phyloP scores from a whole-genome alignment of 2,329 filamentous ascomycete species.

The Pezicula carpinea region DNA sequence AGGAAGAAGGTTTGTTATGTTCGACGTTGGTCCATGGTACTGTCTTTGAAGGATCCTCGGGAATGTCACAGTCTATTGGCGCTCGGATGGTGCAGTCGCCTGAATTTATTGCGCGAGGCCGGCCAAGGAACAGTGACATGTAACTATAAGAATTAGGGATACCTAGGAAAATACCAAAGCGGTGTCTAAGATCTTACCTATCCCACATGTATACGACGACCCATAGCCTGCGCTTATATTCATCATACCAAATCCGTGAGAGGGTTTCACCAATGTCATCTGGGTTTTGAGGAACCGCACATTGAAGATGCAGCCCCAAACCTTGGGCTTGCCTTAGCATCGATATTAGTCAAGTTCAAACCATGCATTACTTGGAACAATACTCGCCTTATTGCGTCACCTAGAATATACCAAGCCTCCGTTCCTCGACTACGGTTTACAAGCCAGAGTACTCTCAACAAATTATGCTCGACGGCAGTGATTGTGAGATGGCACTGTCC shows the following conservation, averaged over 20 bases:
- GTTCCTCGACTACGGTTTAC: conserved; percentile 1
- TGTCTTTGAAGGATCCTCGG: not conserved
- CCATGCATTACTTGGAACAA: not conserved
- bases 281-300: not conserved
- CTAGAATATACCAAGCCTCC: not conserved
- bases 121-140: conserved; percentile 3
- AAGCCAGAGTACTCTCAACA: not conserved
- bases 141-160: not conserved
- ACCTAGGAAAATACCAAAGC: not conserved
- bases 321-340: conserved; percentile 4
- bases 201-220: conserved; percentile 3
- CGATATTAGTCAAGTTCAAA: not conserved
- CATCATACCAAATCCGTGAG: not conserved
- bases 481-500: not conserved
- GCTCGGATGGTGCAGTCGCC: conserved; percentile 2
- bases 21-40: not conserved
- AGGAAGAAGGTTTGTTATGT: not conserved
- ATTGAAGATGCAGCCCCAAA: not conserved
- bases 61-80: conserved; percentile 3
- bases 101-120: conserved; percentile 3
- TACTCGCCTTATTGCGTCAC: conserved; percentile 4
- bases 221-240: conserved; percentile 6
- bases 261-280: not conserved
- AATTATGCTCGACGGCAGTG: not conserved
- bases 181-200: not conserved